A percentile compares a stretch with the other conserved stretches of the same genome.
phyloP scores from a whole-genome alignment of 192 early-diverging fungal genomes.

The Coemansia erecta region DNA sequence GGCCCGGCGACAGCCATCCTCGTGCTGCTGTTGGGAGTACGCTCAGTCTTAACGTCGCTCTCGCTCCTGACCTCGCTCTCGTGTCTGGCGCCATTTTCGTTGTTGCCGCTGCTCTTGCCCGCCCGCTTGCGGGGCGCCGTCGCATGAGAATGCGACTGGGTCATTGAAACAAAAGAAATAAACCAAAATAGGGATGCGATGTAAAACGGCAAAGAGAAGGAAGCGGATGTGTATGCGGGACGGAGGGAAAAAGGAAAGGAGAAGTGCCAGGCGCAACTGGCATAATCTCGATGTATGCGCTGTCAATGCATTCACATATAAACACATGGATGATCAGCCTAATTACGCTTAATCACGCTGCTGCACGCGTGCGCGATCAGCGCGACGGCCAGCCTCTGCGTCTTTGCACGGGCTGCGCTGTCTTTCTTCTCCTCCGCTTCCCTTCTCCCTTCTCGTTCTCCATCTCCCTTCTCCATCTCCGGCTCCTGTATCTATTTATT shows the following conservation, averaged over 20 bases:
- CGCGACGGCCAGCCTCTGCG: no score
- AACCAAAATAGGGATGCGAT: no score
- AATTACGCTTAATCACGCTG: no score
- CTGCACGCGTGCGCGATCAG: no score
- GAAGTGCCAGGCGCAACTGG: background rate
- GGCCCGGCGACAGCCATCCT: background rate
- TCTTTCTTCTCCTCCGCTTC: background rate
- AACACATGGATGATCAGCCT: no score
- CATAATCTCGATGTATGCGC: no score
- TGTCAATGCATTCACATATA: no score
- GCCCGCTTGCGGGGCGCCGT: background rate
- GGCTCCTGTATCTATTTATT: background rate
- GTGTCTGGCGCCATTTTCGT: background rate
- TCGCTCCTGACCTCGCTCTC: background rate
- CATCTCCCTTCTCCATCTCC: slow-evolving; percentile 2
- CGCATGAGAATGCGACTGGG: background rate
- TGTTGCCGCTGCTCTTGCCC: background rate
- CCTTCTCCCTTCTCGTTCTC: slow-evolving; percentile 1
- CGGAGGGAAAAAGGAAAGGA: background rate
- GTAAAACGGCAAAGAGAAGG: background rate
- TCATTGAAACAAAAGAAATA: background rate
- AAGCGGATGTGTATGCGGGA: background rate
- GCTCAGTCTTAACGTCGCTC: no score
- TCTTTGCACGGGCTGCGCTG: background rate
- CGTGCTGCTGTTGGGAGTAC: background rate